Percentiles rank a stretch among this genome's conserved stretches.
Evolutionary conservation across 768 basidiomycete species (phyloP).

Genomic region (Mycena alexandri): DNA sequence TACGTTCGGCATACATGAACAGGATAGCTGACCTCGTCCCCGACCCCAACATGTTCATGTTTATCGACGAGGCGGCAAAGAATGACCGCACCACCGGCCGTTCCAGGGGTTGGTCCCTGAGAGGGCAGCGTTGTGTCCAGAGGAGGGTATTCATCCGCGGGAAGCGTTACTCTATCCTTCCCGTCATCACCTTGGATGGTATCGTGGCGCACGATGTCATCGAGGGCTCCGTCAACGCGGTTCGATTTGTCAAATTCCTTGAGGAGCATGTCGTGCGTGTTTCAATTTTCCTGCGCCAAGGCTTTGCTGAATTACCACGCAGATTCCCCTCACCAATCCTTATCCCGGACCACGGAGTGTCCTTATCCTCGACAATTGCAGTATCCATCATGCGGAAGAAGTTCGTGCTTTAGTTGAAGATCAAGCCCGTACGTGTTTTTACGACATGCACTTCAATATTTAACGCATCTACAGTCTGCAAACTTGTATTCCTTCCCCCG

Average conservation of each 20-base stretch:
- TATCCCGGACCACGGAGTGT: conserved; percentile 46
- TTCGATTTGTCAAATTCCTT: conserved; percentile 41
- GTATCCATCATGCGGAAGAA: conserved; percentile 49
- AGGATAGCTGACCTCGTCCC: no score
- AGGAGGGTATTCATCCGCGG: conserved; percentile 17
- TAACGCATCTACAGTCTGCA: conserved; percentile 5
- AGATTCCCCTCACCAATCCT: conserved; percentile 42
- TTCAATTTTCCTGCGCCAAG: not conserved
- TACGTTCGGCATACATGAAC: conserved; percentile 41
- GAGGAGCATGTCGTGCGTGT: conserved; percentile 33
- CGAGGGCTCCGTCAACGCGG: conserved; percentile 41
- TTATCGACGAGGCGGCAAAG: no score
- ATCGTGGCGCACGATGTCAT: conserved; percentile 37
- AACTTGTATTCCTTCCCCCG: conserved; percentile 43
- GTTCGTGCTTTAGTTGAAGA: conserved; percentile 41
- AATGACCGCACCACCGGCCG: no score
- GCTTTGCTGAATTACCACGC: not conserved
- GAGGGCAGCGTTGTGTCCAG: not conserved
- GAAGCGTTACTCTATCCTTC: conserved; percentile 39
- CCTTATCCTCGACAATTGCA: conserved; percentile 50
- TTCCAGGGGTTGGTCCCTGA: no score
- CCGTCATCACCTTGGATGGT: conserved; percentile 37
- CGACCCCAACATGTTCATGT: no score
- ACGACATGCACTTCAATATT: not conserved
- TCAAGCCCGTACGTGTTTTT: conserved; percentile 26